Evolutionary conservation across 1,139 yeast species (phyloP).

Genomic region (Candida albicans): DNA sequence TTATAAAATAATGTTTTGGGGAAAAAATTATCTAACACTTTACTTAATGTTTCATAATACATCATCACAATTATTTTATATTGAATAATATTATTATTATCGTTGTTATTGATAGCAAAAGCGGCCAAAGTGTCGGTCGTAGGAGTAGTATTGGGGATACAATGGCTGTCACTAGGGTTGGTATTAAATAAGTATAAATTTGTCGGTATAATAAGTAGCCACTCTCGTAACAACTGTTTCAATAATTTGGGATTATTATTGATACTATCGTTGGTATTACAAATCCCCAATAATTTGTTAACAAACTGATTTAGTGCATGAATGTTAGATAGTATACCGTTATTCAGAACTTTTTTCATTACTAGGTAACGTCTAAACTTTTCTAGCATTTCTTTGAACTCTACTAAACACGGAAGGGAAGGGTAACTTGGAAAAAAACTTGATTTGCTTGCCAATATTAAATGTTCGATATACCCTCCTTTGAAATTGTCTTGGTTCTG

Average conservation of each 20-base stretch:
- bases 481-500: neutral
- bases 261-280: neutral
- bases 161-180: constrained; percentile 15
- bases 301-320: constrained; percentile 15
- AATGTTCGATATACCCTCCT: no score
- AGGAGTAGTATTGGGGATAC: no score
- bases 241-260: constrained; percentile 9
- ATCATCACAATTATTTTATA: constrained; percentile 19
- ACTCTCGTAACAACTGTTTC: constrained; percentile 24
- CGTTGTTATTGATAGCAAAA: no score
- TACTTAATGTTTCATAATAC: constrained; percentile 20
- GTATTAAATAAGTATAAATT: constrained; percentile 16
- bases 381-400: constrained; percentile 18
- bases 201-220: constrained; percentile 29
- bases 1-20: constrained; percentile 25
- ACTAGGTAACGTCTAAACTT: constrained; percentile 11
- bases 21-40: constrained; percentile 25
- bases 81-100: no score
- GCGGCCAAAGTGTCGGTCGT: no score
- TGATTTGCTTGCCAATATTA: constrained; percentile 15
- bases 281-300: constrained; percentile 9
- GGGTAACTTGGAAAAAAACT: constrained; percentile 24
- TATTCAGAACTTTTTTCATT: neutral
- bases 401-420: constrained; percentile 18
- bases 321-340: constrained; percentile 15